These are phyloP conservation scores for Phytophthora hibernalis DNA, from an alignment of 352 stramenopile genomes.

Conservation along the genomic window DNA sequence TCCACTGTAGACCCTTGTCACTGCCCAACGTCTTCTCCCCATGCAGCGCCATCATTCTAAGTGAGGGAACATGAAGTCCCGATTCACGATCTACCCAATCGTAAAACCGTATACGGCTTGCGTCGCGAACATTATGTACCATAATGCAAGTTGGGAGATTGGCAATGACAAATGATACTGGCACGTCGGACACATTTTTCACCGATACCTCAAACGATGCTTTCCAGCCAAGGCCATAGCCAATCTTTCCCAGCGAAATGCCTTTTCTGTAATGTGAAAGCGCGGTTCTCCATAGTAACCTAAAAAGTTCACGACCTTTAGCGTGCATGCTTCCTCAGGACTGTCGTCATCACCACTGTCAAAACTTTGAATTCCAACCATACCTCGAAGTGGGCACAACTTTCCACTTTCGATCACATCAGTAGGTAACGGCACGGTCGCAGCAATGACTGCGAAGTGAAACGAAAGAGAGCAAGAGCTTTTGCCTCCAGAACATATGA, in stretches of 20 bases:
- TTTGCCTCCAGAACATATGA: constrained; percentile 55
- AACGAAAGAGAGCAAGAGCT: constrained; percentile 62
- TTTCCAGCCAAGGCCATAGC: constrained; percentile 81
- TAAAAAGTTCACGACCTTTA: constrained; percentile 68
- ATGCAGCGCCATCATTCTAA: constrained; percentile 52
- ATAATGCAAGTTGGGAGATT: constrained; percentile 63
- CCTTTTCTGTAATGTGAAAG: constrained; percentile 61
- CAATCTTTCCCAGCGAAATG: constrained; percentile 83
- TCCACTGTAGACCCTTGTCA: constrained; percentile 17
- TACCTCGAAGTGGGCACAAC: constrained; percentile 61
- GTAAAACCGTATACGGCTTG: constrained; percentile 36
- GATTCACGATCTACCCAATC: constrained; percentile 19
- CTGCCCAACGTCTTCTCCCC: constrained; percentile 33
- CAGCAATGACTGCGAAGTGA: constrained; percentile 75
- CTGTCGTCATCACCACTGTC: constrained; percentile 17
- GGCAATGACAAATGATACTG: constrained; percentile 65
- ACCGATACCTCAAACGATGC: constrained; percentile 75
- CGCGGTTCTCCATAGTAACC: constrained; percentile 72
- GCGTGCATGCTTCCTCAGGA: constrained; percentile 57
- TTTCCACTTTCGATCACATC: constrained; percentile 74
- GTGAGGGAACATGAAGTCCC: constrained; percentile 41
- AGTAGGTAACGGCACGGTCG: constrained; percentile 49
- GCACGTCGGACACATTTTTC: constrained; percentile 75
- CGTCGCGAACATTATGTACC: constrained; percentile 50
- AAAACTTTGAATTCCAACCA: constrained; percentile 83